phyloP scores from a whole-genome alignment of 2,329 filamentous ascomycete species.

The Ophiostoma novo-ulmi region DNA sequence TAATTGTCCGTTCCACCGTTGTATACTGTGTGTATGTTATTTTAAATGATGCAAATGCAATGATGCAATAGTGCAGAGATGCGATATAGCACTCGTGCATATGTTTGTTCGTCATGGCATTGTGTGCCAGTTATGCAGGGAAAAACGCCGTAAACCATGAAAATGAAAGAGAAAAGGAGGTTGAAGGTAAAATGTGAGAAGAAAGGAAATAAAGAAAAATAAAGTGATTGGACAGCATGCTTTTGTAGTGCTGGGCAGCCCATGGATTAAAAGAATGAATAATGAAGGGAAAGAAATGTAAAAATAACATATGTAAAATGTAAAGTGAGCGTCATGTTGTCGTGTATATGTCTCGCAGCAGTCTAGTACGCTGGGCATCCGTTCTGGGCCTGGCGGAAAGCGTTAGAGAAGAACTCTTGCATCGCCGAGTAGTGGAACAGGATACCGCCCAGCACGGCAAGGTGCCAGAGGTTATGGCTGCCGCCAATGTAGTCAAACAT shows the following conservation, averaged over 20 bases:
- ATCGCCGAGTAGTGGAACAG: slow-evolving; percentile 96
- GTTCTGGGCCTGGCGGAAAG: slow-evolving; percentile 62
- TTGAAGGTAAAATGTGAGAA: neutral
- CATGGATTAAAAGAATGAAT: neutral
- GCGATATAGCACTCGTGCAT: neutral
- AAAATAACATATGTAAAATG: neutral
- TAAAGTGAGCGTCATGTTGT: neutral
- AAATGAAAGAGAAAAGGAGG: neutral
- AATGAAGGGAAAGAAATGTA: neutral
- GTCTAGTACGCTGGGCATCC: slow-evolving; percentile 51
- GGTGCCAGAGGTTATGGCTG: slow-evolving; percentile 96
- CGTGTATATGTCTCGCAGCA: neutral
- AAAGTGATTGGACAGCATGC: neutral
- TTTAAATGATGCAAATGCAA: neutral
- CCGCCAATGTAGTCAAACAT: slow-evolving; percentile 93
- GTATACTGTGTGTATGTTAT: neutral
- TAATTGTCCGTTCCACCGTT: neutral
- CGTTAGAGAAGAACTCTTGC: slow-evolving; percentile 84
- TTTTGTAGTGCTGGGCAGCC: neutral
- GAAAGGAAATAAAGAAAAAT: neutral
- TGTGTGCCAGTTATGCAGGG: neutral
- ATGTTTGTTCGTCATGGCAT: neutral
- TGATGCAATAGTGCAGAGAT: neutral
- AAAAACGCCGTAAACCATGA: neutral
- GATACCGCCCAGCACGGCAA: slow-evolving; percentile 90